Base-by-base conservation (phyloP, 148 eudicot genomes). In the Vaccinium corymbosum region DNA sequence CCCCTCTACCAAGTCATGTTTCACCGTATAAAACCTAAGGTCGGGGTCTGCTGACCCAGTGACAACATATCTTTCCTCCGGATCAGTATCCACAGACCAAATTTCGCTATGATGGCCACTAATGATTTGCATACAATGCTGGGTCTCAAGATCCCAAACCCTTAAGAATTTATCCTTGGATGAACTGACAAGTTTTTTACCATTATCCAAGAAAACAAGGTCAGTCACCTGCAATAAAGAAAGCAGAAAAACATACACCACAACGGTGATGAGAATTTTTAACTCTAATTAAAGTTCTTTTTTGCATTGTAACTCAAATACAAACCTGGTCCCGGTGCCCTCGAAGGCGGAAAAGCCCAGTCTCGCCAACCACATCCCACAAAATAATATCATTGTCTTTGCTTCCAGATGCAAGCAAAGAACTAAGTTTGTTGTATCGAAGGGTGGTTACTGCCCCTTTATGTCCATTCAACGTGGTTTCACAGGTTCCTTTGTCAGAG, bases 271-370 rank as follows among this genome's bases (percentile, higher is more conserved):
- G 14, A 20, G 25, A 80, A 48, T n/a, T 62, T 57, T 50, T 42
- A 7, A 4, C 48, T 75, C 79, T 1, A 3, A 79, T 2, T 52
- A 48, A 29, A 32, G 61, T 53, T 25, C 20, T 17, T 57, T 0
- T 42, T 19, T 50, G 27, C 52, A 46, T 29, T 12, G 12, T 2
- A 64, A 79, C 42, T 50, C 22, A 25, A 59, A 80, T 48, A 76
- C 53, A 29, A 86, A 94, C 99, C 98, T 97, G 98, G 87, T 95
- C 99, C 88, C 97, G 97, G 86, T 97, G 99, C 82, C 98, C 99
- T 66, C 93, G 92, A 80, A 97, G 95, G 68, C 98, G 95, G 80
- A 92, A 97, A 77, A 97, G 98, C 12, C 99, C 99, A 84, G 94
- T 86, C 87, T 97, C 99, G 32, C 94, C 99, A 83, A 97, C 94